A percentile compares a stretch with the other conserved stretches of the same genome.
phyloP scores from a whole-genome alignment of 306 rosid genomes.

The Alnus glutinosa region DNA sequence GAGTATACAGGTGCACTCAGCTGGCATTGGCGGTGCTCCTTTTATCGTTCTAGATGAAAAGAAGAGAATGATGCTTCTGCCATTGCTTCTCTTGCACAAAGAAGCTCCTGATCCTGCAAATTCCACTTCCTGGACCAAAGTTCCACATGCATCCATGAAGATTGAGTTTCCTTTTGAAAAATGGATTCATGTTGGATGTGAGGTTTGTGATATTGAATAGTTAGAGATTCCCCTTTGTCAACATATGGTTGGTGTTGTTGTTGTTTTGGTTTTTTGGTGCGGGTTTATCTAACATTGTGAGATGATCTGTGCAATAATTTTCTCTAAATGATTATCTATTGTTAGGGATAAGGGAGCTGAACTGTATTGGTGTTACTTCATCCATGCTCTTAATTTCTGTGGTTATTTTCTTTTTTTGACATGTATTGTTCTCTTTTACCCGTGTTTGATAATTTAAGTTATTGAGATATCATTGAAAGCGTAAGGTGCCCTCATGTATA shows the following conservation, averaged over 20 bases:
- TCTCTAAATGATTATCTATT: background rate
- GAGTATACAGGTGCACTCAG: constrained; percentile 54
- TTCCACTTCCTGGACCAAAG: constrained; percentile 43
- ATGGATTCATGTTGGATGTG: constrained; percentile 90
- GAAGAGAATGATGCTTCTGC: constrained; percentile 53
- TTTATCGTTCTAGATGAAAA: constrained; percentile 58
- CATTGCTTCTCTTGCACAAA: constrained; percentile 47
- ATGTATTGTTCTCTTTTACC: background rate
- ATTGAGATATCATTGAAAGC: too few relatives aligned
- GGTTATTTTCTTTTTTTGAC: background rate
- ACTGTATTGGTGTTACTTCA: background rate
- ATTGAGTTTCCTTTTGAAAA: constrained; percentile 64
- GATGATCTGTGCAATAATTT: background rate
- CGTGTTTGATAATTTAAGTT: background rate
- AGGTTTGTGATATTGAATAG: constrained; percentile 56
- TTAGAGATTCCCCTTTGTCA: constrained; percentile 18
- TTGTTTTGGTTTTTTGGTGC: background rate
- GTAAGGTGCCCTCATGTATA: too few relatives aligned
- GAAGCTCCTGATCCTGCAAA: constrained; percentile 49
- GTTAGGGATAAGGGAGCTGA: background rate
- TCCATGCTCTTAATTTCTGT: background rate
- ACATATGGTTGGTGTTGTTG: background rate
- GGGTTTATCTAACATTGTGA: background rate
- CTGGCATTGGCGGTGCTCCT: constrained; percentile 49
- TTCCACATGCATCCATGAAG: constrained; percentile 49